Percentiles rank a stretch among this genome's conserved stretches.
Conservation (phyloP, 2,329 filamentous ascomycete species). For the Claviceps quebecensis region DNA sequence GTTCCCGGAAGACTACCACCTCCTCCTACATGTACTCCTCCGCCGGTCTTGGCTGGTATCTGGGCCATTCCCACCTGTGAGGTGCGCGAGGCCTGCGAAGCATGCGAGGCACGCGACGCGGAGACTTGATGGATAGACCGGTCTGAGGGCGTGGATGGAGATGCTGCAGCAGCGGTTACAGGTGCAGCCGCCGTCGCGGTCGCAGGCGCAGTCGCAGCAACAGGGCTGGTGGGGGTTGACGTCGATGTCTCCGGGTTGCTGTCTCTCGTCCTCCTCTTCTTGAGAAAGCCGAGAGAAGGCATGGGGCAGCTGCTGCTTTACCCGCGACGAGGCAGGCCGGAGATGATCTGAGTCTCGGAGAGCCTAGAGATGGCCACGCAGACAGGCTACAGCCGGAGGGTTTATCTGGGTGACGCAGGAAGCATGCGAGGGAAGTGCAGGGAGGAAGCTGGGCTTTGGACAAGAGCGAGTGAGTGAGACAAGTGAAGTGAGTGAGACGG, state of each 20-base stretch:
- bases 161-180: slow-evolving; percentile 18
- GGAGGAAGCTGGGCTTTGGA: neutral
- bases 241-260: slow-evolving; percentile 56
- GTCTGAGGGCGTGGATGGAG: slow-evolving; percentile 32
- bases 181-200: neutral
- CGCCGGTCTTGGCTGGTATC: no score
- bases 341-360: neutral
- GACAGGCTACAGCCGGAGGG: neutral
- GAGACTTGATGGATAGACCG: slow-evolving; percentile 20
- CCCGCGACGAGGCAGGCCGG: slow-evolving; percentile 4
- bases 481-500: neutral
- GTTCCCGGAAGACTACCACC: slow-evolving; percentile 2
- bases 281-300: slow-evolving; percentile 91
- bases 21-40: no score
- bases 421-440: neutral
- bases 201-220: slow-evolving; percentile 29
- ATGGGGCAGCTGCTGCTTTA: slow-evolving; percentile 34
- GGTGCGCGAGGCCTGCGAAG: neutral
- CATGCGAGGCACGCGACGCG: slow-evolving; percentile 3
- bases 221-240: slow-evolving; percentile 49
- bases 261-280: slow-evolving; percentile 98
- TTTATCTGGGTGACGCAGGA: slow-evolving; percentile 1
- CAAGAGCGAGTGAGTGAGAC: neutral
- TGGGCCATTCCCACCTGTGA: slow-evolving; percentile 7
- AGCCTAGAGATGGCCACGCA: neutral